These are phyloP conservation scores for Uronychia setigera DNA, from an alignment of 73 alveolate species.

Conservation along the genomic window DNA sequence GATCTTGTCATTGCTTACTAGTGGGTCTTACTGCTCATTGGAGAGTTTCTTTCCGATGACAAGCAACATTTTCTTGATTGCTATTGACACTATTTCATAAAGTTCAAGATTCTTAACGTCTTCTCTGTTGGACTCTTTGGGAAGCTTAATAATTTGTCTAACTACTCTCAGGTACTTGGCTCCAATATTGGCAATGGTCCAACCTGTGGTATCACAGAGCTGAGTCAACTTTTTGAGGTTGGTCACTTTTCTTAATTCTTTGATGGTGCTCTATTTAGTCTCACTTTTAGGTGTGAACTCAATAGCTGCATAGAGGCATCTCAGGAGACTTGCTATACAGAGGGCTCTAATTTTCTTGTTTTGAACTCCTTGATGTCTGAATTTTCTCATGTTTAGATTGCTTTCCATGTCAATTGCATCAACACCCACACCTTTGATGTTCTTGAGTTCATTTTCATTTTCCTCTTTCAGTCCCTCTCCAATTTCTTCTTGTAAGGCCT, in stretches of 20 bases:
- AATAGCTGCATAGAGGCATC: constrained; percentile 71
- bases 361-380: constrained; percentile 14
- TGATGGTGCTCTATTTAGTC: constrained; percentile 38
- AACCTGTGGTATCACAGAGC: constrained; percentile 88
- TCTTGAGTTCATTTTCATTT: neutral
- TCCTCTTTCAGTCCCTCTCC: neutral
- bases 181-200: constrained; percentile 79
- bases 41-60: neutral
- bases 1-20: neutral
- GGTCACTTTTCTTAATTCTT: constrained; percentile 46
- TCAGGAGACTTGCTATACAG: constrained; percentile 72
- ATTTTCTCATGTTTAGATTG: neutral
- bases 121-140: constrained; percentile 1
- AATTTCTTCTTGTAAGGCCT: neutral
- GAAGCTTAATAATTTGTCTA: constrained; percentile 41
- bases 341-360: constrained; percentile 34
- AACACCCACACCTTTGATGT: neutral
- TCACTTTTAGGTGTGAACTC: constrained; percentile 59
- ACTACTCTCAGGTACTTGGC: constrained; percentile 83
- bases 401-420: neutral
- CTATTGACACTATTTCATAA: constrained; percentile 3
- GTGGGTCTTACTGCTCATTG: neutral
- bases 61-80: constrained; percentile 5
- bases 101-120: neutral
- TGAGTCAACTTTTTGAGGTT: constrained; percentile 69